These are phyloP conservation scores for Aspergillus mulundensis DNA, from an alignment of 495 filamentous ascomycete genomes.

Conservation along the genomic window DNA sequence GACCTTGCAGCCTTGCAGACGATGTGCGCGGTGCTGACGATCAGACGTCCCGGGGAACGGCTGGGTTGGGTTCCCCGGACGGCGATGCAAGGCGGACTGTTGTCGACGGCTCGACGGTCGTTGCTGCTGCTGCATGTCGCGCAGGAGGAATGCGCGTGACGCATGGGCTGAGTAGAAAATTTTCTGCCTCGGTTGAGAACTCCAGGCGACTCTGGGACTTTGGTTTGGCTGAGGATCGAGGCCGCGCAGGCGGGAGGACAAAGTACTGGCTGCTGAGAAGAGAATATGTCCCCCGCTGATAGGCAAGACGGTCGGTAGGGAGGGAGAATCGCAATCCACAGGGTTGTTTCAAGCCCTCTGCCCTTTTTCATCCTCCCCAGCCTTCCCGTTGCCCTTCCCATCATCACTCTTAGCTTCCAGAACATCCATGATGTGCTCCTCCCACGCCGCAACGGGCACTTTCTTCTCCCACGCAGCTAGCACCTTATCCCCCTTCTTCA, in stretches of 20 bases:
- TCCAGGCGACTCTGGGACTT: no score
- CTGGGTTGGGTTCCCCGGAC: not conserved
- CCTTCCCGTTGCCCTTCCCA: not conserved
- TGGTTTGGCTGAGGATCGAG: no score
- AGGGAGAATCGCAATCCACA: no score
- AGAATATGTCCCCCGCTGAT: no score
- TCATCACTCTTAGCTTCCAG: slow-evolving; percentile 34
- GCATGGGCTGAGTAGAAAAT: not conserved
- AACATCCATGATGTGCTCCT: slow-evolving; percentile 40
- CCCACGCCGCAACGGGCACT: slow-evolving; percentile 40
- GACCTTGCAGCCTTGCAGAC: not conserved
- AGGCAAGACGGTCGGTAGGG: no score
- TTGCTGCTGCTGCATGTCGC: not conserved
- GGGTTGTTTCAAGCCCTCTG: not conserved
- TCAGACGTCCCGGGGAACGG: not conserved
- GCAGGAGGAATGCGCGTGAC: slow-evolving; percentile 4
- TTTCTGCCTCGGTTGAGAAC: not conserved
- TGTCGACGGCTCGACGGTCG: not conserved
- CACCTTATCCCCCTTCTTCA: slow-evolving; percentile 31
- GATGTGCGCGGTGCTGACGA: not conserved
- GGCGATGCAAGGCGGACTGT: not conserved
- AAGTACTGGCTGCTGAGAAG: no score
- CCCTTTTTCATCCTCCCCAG: slow-evolving; percentile 9
- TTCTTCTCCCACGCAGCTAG: slow-evolving; percentile 50
- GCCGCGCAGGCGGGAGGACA: no score